Evolutionary conservation across 2,329 filamentous ascomycete genomes (phyloP).

Genomic region (Sporothrix pseudoabietina): DNA sequence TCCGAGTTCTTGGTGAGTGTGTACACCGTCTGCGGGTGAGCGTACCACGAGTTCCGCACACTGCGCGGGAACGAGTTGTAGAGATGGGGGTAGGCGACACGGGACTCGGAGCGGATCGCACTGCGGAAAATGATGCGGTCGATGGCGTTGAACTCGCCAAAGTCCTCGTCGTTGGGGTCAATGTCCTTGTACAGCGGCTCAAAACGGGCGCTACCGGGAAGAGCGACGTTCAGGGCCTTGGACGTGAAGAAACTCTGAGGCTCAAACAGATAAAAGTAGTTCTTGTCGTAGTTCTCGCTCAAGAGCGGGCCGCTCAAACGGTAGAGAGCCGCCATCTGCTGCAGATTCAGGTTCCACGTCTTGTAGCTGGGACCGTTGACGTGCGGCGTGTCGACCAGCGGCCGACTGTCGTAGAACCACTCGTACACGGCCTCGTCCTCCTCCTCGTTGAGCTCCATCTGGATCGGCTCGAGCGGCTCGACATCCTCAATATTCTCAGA

Average conservation of each 20-base stretch:
- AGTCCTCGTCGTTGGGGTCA: constrained; percentile 97
- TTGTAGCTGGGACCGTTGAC: constrained; percentile 98
- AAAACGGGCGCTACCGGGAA: constrained; percentile 95
- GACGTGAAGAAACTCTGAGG: constrained; percentile 92
- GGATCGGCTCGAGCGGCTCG: constrained; percentile 93
- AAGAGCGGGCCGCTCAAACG: constrained; percentile 87
- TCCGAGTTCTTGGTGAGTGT: constrained; percentile 83
- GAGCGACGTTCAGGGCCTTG: constrained; percentile 94
- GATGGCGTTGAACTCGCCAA: constrained; percentile 99
- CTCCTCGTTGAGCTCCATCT: constrained; percentile 94
- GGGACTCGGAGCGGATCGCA: constrained; percentile 91
- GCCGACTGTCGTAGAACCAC: constrained; percentile 96
- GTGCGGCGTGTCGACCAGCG: constrained; percentile 85
- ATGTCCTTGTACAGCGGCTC: constrained; percentile 98
- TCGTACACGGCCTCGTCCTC: constrained; percentile 91
- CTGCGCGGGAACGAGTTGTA: constrained; percentile 97
- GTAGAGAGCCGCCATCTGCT: constrained; percentile 95
- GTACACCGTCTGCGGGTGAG: constrained; percentile 89
- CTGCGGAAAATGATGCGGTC: constrained; percentile 98
- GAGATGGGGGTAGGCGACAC: constrained; percentile 89
- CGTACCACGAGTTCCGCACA: constrained; percentile 91
- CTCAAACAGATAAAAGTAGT: constrained; percentile 98
- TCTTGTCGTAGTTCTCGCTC: constrained; percentile 90
- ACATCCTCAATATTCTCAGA: constrained; percentile 99
- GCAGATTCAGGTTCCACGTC: constrained; percentile 86